Evolutionary conservation across 1,284 basidiomycete genomes (phyloP).

Genomic region (Nidula niveotomentosa): DNA sequence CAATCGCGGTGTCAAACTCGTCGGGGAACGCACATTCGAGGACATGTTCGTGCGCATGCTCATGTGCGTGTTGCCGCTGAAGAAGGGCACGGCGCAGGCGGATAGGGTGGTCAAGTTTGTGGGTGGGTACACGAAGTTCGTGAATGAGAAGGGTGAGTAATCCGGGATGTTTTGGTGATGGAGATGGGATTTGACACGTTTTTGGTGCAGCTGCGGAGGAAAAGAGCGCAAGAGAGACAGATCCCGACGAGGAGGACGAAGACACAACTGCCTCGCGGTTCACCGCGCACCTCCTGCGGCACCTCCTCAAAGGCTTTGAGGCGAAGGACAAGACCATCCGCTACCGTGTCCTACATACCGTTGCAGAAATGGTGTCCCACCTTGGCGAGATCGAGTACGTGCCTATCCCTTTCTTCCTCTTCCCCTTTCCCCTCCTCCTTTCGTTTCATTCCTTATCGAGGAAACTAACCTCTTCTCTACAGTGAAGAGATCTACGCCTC

Average conservation of each 20-base stretch:
- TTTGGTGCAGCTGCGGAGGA: conserved; percentile 23
- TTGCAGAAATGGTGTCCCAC: conserved; percentile 77
- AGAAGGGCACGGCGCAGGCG: conserved; percentile 79
- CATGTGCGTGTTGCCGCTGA: conserved; percentile 67
- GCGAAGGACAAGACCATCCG: conserved; percentile 92
- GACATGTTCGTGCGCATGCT: conserved; percentile 70
- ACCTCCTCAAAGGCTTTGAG: conserved; percentile 79
- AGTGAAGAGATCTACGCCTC: conserved; percentile 81
- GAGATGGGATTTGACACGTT: not conserved
- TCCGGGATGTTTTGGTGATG: conserved; percentile 3
- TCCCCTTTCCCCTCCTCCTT: no score
- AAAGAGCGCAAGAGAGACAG: conserved; percentile 17
- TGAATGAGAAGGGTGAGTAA: conserved; percentile 73
- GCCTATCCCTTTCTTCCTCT: no score
- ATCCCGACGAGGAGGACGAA: conserved; percentile 40
- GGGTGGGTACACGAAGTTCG: conserved; percentile 76
- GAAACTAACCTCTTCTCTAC: conserved; percentile 5
- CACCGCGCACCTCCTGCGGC: conserved; percentile 68
- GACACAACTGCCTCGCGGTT: conserved; percentile 79
- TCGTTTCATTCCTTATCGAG: no score
- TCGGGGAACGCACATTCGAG: conserved; percentile 84
- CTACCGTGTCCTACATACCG: conserved; percentile 76
- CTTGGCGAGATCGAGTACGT: conserved; percentile 86
- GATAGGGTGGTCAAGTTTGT: conserved; percentile 89
- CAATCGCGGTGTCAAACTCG: conserved; percentile 37